Conservation (phyloP, 192 early-diverging fungal genomes). For the Ramicandelaber brevisporus region DNA sequence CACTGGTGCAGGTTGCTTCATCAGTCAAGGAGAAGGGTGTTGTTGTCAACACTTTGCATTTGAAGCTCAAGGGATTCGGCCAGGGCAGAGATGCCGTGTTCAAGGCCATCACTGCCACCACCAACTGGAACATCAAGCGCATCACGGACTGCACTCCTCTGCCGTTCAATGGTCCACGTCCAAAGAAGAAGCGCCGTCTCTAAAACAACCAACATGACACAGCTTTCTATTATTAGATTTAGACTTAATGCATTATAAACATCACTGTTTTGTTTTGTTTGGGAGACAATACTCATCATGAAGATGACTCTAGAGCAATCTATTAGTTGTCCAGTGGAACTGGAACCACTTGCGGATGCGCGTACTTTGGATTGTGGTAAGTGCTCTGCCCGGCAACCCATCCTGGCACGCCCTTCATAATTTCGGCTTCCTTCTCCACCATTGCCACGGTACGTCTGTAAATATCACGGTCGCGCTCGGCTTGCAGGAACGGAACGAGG, state of each 20-base stretch:
- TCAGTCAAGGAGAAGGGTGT: conserved; percentile 39
- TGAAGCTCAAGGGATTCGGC: conserved; percentile 75
- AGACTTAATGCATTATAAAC: too few relatives aligned
- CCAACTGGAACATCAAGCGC: conserved; percentile 44
- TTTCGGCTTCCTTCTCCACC: conserved; percentile 42
- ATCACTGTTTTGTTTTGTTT: too few relatives aligned
- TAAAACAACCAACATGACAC: too few relatives aligned
- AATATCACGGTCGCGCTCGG: conserved; percentile 78
- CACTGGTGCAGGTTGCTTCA: conserved; percentile 41
- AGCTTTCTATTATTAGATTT: too few relatives aligned
- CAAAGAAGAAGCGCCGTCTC: conserved; percentile 66
- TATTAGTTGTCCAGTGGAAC: too few relatives aligned
- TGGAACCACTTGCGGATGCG: too few relatives aligned
- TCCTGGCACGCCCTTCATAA: conserved; percentile 65
- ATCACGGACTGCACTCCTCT: conserved; percentile 78
- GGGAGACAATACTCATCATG: too few relatives aligned
- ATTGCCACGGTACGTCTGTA: conserved; percentile 56
- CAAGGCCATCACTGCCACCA: conserved; percentile 50
- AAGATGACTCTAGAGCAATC: too few relatives aligned
- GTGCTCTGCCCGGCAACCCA: conserved; percentile 63
- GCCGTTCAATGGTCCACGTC: conserved; percentile 74
- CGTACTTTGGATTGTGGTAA: too few relatives aligned
- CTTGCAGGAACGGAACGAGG: conserved; percentile 71
- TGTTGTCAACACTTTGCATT: conserved; percentile 31
- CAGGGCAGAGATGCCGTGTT: conserved; percentile 75